phyloP scores from a whole-genome alignment of 2,329 filamentous ascomycete species.

The Colletotrichum falcatum region DNA sequence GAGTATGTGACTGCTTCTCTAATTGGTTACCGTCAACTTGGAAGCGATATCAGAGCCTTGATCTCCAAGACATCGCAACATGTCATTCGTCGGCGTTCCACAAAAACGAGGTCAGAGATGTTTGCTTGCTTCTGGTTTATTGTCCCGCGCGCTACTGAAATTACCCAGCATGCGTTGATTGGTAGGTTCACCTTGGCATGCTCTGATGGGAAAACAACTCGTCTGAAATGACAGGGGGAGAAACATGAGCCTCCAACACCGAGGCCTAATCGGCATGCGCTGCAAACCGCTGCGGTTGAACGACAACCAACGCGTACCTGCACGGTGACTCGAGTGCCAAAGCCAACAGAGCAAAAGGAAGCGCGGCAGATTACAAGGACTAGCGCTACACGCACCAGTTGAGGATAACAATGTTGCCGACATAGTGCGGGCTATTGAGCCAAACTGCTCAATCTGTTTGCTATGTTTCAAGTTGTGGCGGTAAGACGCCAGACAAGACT shows the following conservation, averaged over 20 bases:
- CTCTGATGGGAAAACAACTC: not conserved
- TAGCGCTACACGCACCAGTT: not conserved
- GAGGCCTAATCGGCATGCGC: not conserved
- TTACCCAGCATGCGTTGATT: not conserved
- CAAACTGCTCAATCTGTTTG: not conserved
- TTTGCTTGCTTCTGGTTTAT: not conserved
- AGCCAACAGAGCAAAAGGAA: not conserved
- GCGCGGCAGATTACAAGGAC: not conserved
- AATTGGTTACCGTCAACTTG: conserved; percentile 5
- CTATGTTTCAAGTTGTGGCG: not conserved
- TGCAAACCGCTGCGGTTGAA: not conserved
- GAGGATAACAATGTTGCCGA: too few species aligned
- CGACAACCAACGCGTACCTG: too few species aligned
- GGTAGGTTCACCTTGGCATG: not conserved
- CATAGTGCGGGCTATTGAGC: too few species aligned
- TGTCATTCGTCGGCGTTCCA: conserved; percentile 2
- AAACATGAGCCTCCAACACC: not conserved
- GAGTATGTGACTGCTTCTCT: not conserved
- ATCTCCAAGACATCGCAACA: not conserved
- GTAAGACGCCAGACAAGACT: not conserved
- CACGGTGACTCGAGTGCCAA: too few species aligned
- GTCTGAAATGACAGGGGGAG: not conserved
- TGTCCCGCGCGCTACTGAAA: conserved; percentile 12
- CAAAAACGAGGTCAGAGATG: not conserved
- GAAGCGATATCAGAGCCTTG: not conserved